Evolutionary conservation across 768 basidiomycete genomes (phyloP), one percentile per base, ranked within the genome.

Genomic region (Tulasnella sp.): DNA sequence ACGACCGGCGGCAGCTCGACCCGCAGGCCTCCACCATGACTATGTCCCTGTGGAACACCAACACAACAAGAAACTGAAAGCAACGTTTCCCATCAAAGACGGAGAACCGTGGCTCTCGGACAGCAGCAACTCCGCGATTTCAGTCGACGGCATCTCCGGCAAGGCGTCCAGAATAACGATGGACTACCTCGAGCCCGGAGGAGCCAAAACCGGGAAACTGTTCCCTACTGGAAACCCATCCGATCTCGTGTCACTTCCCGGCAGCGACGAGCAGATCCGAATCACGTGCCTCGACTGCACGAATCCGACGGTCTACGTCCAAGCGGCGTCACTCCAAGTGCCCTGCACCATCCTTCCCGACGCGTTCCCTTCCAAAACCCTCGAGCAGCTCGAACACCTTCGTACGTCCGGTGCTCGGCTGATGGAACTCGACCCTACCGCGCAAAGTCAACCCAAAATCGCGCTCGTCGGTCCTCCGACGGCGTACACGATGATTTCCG

Each of bases 51-150:
- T 87, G 84, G 80, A 92, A 92, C 77, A 88, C 87, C 37, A 92
- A 92, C 78, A 92, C 90, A 82, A 83, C 47, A 90, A 90, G 75
- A 76, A 85, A 62, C 86, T 92, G 73, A 85, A 88, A 75, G 88
- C 87, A 3, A 89, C 89, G 0, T 90, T 91, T 76, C 87, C 88
- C n/a, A 80, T 90, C 37, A 71, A 73, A 7, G 22, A 69, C 12
- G 12, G 71, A 5, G 73, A 73, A 0, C 73, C 71, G 3, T 73
- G 66, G 9, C 44, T 75, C 74, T 79, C 19, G 63, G 77, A 77
- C 6, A 80, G 84, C 59, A 82, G 87, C 44, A 75, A 83, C 0
- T 83, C 84, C 0, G 84, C 89, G 75, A 80, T 83, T 0, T 78
- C 81, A 7, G 83, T 90, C n/a, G 89, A 89, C 3, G 90, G 90